These are phyloP conservation scores for Verticillium isaacii DNA, from an alignment of 2,329 filamentous ascomycete species.

Conservation along the genomic window DNA sequence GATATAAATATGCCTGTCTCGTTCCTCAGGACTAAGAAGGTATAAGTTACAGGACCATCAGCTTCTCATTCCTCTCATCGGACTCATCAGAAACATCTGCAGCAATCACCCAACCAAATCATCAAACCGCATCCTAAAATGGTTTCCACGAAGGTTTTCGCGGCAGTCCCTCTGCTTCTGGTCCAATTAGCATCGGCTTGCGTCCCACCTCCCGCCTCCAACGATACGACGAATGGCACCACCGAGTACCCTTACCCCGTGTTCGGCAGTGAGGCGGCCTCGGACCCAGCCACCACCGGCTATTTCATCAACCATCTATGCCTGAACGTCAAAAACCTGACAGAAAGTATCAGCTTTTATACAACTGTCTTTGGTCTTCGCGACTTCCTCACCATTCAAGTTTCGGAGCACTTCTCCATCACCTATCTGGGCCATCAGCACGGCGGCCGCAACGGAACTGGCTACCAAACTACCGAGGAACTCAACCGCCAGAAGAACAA, in stretches of 20 bases:
- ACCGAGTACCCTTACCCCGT: constrained; percentile 3
- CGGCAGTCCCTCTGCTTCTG: background rate
- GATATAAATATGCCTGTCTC: too few species aligned
- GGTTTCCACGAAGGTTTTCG: background rate
- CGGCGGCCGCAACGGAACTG: constrained; percentile 31
- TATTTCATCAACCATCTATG: constrained; percentile 30
- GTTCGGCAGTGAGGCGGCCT: constrained; percentile 16
- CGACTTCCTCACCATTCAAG: constrained; percentile 25
- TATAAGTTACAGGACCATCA: too few species aligned
- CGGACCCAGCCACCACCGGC: constrained; percentile 23
- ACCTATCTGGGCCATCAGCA: constrained; percentile 29
- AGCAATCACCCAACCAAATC: too few species aligned
- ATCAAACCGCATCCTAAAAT: background rate
- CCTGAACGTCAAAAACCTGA: constrained; percentile 24
- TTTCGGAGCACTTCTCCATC: constrained; percentile 21
- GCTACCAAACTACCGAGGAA: constrained; percentile 27
- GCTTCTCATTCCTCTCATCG: too few species aligned
- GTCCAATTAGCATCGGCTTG: background rate
- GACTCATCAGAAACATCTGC: too few species aligned
- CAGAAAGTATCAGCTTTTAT: constrained; percentile 26
- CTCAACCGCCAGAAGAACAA: constrained; percentile 28
- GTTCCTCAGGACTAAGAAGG: too few species aligned
- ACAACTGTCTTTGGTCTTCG: constrained; percentile 26
- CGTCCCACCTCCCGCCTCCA: background rate
- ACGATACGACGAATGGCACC: background rate